Conservation (phyloP, 2,329 filamentous ascomycete species). For the Phaeosphaeriaceae sp. region DNA sequence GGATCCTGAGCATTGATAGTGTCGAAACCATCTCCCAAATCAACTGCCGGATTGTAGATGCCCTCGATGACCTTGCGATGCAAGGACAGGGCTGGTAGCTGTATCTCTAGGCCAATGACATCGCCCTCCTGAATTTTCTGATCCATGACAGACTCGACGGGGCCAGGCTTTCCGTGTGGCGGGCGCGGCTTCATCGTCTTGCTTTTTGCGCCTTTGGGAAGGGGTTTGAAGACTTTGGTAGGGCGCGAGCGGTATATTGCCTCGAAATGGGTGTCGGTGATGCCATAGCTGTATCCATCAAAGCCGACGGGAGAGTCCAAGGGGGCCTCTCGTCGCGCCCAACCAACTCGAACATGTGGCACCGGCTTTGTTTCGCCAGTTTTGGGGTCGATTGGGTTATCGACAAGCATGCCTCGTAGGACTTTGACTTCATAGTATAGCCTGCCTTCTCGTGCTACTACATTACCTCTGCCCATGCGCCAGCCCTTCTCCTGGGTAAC, state of each 20-base stretch:
- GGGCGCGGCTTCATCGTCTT: constrained; percentile 49
- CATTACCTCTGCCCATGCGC: constrained; percentile 87
- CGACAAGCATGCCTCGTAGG: constrained; percentile 71
- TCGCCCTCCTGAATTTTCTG: constrained; percentile 87
- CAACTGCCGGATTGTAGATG: constrained; percentile 84
- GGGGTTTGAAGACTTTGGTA: constrained; percentile 73
- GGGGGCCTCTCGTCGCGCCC: constrained; percentile 79
- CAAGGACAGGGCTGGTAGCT: constrained; percentile 80
- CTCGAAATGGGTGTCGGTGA: constrained; percentile 88
- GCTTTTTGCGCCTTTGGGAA: constrained; percentile 47
- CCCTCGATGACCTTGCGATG: constrained; percentile 89
- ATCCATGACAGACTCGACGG: constrained; percentile 61
- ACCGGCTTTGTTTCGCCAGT: constrained; percentile 57
- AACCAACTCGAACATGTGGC: constrained; percentile 78
- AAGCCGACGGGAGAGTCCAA: constrained; percentile 85
- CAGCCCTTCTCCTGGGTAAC: constrained; percentile 93
- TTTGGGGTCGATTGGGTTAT: constrained; percentile 42
- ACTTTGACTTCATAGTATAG: constrained; percentile 96
- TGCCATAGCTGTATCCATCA: constrained; percentile 91
- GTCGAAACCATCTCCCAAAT: constrained; percentile 66
- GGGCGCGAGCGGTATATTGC: constrained; percentile 92
- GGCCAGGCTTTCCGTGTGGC: constrained; percentile 41
- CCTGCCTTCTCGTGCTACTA: constrained; percentile 85
- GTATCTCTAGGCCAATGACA: constrained; percentile 92
- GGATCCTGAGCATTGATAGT: constrained; percentile 46